Conservation (phyloP, 768 basidiomycete species). For the Boletus sp. region DNA sequence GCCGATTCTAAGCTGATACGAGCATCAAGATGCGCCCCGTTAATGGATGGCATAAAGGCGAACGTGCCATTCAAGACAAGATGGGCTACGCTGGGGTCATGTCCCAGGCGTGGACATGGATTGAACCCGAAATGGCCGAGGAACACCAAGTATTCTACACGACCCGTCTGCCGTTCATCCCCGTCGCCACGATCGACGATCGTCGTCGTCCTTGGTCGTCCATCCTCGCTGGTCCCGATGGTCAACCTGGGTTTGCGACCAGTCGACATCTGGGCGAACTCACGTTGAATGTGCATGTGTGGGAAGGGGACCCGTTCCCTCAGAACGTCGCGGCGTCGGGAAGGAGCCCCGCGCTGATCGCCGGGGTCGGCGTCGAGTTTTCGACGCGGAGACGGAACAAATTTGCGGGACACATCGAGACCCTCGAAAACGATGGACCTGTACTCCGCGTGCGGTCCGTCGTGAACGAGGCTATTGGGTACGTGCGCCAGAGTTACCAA, state of each 20-base stretch:
- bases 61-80: constrained; percentile 46
- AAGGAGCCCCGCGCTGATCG: constrained; percentile 35
- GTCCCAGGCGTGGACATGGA: constrained; percentile 36
- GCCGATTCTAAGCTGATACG: not conserved
- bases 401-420: constrained; percentile 51
- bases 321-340: constrained; percentile 28
- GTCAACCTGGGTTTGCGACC: constrained; percentile 44
- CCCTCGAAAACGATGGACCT: constrained; percentile 29
- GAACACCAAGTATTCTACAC: constrained; percentile 51
- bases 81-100: constrained; percentile 41
- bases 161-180: constrained; percentile 50
- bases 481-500: constrained; percentile 17
- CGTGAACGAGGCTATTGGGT: constrained; percentile 62
- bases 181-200: constrained; percentile 52
- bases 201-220: constrained; percentile 57
- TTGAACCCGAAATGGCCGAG: constrained; percentile 46
- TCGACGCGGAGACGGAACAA: constrained; percentile 59
- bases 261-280: constrained; percentile 33
- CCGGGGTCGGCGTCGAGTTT: constrained; percentile 62
- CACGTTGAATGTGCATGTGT: constrained; percentile 40
- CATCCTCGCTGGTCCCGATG: constrained; percentile 45
- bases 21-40: constrained; percentile 20
- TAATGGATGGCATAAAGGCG: constrained; percentile 45
- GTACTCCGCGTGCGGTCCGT: constrained; percentile 34
- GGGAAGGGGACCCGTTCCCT: constrained; percentile 56